Conservation (phyloP, 352 stramenopile genomes). For the Phytophthora idaei region DNA sequence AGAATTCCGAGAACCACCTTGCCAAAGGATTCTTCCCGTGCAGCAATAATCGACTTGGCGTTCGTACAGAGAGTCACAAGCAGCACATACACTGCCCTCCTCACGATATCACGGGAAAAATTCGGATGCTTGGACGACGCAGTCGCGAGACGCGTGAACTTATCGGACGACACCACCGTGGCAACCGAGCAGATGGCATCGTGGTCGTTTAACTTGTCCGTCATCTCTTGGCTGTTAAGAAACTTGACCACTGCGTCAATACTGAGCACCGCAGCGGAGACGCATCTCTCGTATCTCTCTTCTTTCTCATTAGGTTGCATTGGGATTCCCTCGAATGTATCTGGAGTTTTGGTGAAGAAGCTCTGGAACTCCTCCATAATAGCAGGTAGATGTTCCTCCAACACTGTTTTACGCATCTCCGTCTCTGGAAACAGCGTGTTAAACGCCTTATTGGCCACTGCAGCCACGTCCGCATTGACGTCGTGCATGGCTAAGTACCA, state of each 20-base stretch:
- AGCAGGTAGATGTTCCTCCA: conserved; percentile 45
- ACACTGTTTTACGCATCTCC: conserved; percentile 34
- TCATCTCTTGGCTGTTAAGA: conserved; percentile 46
- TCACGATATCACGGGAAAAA: conserved; percentile 73
- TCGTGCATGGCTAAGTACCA: conserved; percentile 88
- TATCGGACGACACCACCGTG: conserved; percentile 59
- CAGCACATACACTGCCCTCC: conserved; percentile 65
- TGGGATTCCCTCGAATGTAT: conserved; percentile 66
- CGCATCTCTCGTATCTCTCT: conserved; percentile 74
- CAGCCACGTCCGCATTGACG: conserved; percentile 58
- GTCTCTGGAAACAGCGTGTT: conserved; percentile 53
- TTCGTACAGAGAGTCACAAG: conserved; percentile 57
- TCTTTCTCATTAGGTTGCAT: conserved; percentile 71
- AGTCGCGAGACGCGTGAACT: conserved; percentile 61
- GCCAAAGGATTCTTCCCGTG: conserved; percentile 63
- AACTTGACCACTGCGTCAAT: conserved; percentile 62
- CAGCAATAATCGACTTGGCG: conserved; percentile 48
- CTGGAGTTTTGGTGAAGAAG: conserved; percentile 66
- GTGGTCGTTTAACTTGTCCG: conserved; percentile 47
- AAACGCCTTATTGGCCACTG: conserved; percentile 55
- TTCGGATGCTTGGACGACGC: conserved; percentile 76
- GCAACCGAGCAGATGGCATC: conserved; percentile 47
- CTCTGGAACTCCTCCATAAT: conserved; percentile 69
- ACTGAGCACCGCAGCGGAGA: conserved; percentile 65
- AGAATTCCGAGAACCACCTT: conserved; percentile 73